A percentile compares a stretch with the other conserved stretches of the same genome.
These are phyloP conservation scores for Lepiota venenata DNA, from an alignment of 768 basidiomycete species.

Conservation along the genomic window DNA sequence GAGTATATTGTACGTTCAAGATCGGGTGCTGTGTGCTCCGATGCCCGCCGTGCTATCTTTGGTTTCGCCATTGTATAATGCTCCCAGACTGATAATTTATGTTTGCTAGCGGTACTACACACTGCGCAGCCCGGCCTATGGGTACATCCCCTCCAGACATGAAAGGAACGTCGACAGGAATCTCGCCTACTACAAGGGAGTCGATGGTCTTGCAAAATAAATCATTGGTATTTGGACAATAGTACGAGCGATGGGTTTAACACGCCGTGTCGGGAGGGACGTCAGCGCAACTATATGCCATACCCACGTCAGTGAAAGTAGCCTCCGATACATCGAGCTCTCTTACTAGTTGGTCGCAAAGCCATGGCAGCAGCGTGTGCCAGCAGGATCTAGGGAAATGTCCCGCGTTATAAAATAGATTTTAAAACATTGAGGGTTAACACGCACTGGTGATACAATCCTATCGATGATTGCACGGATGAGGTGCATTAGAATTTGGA, in stretches of 20 bases:
- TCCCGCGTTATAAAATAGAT: neutral
- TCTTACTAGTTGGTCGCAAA: slow-evolving; percentile 5
- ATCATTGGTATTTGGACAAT: neutral
- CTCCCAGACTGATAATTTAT: no score
- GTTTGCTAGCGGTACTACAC: no score
- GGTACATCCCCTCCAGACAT: no score
- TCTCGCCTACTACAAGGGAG: no score
- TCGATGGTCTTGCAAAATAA: no score
- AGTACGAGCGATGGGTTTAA: neutral
- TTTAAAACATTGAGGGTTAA: neutral
- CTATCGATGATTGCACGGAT: neutral
- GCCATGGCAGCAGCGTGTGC: slow-evolving; percentile 6
- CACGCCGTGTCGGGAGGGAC: slow-evolving; percentile 2
- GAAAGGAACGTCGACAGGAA: no score
- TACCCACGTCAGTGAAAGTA: neutral
- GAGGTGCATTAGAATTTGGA: neutral
- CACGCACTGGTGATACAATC: slow-evolving; percentile 1
- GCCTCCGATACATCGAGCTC: neutral
- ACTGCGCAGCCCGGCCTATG: no score
- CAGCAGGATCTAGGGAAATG: neutral
- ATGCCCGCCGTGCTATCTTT: no score
- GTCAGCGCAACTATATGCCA: neutral
- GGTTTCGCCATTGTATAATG: no score
- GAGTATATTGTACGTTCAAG: no score
- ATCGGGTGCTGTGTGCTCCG: no score